Conservation (phyloP, 257 asterid species). For the Agastache rugosa region DNA sequence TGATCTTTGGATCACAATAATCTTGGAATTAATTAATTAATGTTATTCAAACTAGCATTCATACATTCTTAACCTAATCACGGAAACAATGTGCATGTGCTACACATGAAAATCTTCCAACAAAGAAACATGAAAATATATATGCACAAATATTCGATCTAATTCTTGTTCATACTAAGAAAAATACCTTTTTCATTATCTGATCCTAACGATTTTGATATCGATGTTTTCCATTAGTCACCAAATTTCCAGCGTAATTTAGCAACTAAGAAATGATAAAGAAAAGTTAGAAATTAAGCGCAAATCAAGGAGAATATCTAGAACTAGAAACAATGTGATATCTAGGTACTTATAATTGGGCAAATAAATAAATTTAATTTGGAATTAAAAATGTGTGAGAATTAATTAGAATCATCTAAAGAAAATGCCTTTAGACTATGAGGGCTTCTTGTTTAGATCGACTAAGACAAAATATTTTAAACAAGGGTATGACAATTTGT, state of each 20-base stretch:
- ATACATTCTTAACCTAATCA: no score
- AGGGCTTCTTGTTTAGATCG: slow-evolving; percentile 27
- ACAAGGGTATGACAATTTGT: background rate
- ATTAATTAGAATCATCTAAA: slow-evolving; percentile 9
- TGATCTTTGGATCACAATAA: no score
- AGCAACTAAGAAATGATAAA: background rate
- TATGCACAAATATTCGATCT: background rate
- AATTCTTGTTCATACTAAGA: background rate
- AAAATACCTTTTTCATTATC: background rate
- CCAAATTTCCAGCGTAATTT: background rate
- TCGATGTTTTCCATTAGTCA: slow-evolving; percentile 17
- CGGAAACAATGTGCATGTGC: background rate
- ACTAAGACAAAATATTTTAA: slow-evolving; percentile 19
- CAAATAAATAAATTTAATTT: background rate
- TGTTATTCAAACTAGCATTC: no score
- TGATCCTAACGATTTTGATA: background rate
- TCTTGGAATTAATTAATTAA: no score
- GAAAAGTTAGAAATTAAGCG: background rate
- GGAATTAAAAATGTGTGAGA: background rate
- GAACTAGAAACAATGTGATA: slow-evolving; percentile 22
- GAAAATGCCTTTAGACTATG: slow-evolving; percentile 30
- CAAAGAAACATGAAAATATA: background rate
- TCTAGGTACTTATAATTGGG: background rate
- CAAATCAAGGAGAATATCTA: slow-evolving; percentile 23
- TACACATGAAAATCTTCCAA: background rate